These are phyloP conservation scores for Silene coronaria DNA, from an alignment of 179 eudicot genomes.

Conservation along the genomic window DNA sequence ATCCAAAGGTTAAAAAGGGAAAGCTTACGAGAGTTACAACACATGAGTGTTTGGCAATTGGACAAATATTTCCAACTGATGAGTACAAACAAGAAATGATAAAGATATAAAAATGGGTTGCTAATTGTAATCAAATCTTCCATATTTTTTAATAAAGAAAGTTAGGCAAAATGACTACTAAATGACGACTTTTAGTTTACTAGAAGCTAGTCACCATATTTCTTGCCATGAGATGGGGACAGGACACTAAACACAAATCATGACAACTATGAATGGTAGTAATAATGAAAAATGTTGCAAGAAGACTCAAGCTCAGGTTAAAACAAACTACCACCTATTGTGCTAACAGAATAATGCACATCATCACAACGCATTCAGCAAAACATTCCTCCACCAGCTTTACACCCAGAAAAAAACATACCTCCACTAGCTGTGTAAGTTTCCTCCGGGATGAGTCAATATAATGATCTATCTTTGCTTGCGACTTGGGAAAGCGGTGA, in stretches of 20 bases:
- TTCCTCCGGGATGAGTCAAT: slow-evolving; percentile 84
- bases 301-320: not conserved
- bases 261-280: not conserved
- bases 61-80: not conserved
- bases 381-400: slow-evolving; percentile 72
- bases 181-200: not conserved
- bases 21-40: not conserved
- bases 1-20: not conserved
- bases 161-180: not conserved
- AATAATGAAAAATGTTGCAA: not conserved
- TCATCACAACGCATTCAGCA: not conserved
- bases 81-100: not conserved
- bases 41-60: not conserved
- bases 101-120: not conserved
- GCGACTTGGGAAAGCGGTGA: slow-evolving; percentile 75
- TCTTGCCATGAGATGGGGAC: not conserved
- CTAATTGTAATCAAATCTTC: not conserved
- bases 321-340: not conserved
- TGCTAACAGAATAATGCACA: not conserved
- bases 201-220: not conserved
- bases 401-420: slow-evolving; percentile 14
- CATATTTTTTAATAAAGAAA: not conserved
- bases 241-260: not conserved
- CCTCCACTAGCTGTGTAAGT: slow-evolving; percentile 85
- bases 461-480: slow-evolving; percentile 76